Evolutionary conservation across 768 basidiomycete species (phyloP).

Genomic region (Thelephora ganbajun): DNA sequence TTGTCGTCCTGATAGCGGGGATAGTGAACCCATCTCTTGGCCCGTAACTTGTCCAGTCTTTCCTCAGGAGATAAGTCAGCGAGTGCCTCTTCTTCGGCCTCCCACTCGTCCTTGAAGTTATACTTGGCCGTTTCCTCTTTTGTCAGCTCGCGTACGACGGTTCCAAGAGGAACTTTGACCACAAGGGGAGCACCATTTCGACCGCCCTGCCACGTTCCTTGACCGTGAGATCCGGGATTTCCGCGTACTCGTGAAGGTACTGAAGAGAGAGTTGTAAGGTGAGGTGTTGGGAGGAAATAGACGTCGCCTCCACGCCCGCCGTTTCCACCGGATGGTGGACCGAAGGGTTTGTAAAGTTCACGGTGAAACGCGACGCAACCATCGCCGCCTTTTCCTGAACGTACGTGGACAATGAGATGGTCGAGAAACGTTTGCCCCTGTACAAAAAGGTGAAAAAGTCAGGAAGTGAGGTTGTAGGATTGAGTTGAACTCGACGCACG

Average conservation of each 20-base stretch:
- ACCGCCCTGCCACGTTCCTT: constrained; percentile 83
- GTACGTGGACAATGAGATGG: constrained; percentile 63
- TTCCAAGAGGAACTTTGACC: constrained; percentile 80
- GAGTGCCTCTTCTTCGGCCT: constrained; percentile 51
- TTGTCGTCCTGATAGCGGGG: constrained; percentile 54
- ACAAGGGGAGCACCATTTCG: constrained; percentile 56
- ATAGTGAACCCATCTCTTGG: constrained; percentile 69
- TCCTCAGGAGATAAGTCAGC: constrained; percentile 32
- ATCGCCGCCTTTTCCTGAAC: constrained; percentile 76
- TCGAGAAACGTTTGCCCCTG: constrained; percentile 76
- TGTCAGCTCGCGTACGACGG: constrained; percentile 68
- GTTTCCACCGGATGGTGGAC: constrained; percentile 88
- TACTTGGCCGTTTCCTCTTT: constrained; percentile 47
- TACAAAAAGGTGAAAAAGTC: constrained; percentile 5
- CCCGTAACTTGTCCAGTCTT: constrained; percentile 44
- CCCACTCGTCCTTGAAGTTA: constrained; percentile 48
- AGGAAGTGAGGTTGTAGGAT: neutral
- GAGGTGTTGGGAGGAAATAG: constrained; percentile 66
- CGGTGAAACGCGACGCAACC: constrained; percentile 91
- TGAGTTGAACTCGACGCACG: constrained; percentile 23
- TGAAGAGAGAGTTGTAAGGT: constrained; percentile 64
- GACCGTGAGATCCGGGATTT: constrained; percentile 53
- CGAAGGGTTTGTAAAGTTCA: constrained; percentile 71
- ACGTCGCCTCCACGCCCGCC: constrained; percentile 85
- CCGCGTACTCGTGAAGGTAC: constrained; percentile 59